These are phyloP conservation scores for Colletotrichum theobromicola DNA, from an alignment of 2,329 filamentous ascomycete genomes.

Conservation along the genomic window DNA sequence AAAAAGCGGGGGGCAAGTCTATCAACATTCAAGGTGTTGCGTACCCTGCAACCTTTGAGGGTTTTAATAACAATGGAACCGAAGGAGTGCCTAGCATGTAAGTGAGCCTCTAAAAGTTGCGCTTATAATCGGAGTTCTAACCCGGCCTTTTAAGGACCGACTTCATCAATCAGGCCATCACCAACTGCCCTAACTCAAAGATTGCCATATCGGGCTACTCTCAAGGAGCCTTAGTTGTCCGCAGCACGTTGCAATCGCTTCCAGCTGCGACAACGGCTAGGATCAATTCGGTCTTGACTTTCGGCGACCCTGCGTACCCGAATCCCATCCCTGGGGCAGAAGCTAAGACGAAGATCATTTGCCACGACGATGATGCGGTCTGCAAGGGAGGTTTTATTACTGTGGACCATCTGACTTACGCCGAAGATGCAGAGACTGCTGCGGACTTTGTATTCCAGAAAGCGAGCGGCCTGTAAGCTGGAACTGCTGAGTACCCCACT, in stretches of 20 bases:
- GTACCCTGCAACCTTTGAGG: constrained; percentile 31
- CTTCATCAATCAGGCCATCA: constrained; percentile 30
- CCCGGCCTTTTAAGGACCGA: constrained; percentile 33
- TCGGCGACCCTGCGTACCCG: constrained; percentile 30
- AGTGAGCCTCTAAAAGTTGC: background rate
- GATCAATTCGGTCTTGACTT: constrained; percentile 32
- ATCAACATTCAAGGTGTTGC: constrained; percentile 29
- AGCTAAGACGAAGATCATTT: constrained; percentile 26
- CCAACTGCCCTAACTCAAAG: constrained; percentile 27
- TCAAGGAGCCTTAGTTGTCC: constrained; percentile 31
- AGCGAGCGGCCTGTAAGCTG: too few species aligned
- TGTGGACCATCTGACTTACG: constrained; percentile 31
- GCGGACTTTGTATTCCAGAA: constrained; percentile 26
- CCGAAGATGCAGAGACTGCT: constrained; percentile 24
- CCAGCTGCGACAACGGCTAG: constrained; percentile 26
- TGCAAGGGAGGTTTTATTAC: constrained; percentile 32
- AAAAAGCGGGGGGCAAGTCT: constrained; percentile 8
- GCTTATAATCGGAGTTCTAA: background rate
- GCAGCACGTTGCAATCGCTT: constrained; percentile 28
- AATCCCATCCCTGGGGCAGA: constrained; percentile 22
- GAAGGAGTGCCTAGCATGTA: constrained; percentile 27
- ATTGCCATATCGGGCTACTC: constrained; percentile 31
- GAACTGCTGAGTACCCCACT: too few species aligned
- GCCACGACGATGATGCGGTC: constrained; percentile 29
- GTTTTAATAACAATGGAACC: constrained; percentile 27